phyloP scores from a whole-genome alignment of 2,329 filamentous ascomycete species.

The Pseudogymnoascus sp. region DNA sequence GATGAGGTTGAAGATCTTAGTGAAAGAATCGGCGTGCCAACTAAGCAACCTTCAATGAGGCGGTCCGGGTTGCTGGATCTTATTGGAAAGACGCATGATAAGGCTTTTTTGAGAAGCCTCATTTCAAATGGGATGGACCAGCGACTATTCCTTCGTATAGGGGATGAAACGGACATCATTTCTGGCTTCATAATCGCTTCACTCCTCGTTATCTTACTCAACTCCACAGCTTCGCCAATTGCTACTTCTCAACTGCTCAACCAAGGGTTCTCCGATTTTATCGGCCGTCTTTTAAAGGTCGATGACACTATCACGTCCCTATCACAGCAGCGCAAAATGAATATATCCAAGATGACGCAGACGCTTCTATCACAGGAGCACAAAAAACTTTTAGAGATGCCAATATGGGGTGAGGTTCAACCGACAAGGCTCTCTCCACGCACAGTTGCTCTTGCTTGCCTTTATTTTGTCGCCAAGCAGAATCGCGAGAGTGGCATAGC shows the following conservation, averaged over 20 bases:
- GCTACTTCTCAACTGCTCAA: constrained; percentile 49
- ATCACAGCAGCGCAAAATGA: constrained; percentile 57
- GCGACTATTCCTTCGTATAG: constrained; percentile 56
- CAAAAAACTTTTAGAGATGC: constrained; percentile 41
- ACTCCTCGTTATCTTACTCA: constrained; percentile 55
- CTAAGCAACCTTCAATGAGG: constrained; percentile 42
- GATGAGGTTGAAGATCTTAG: constrained; percentile 59
- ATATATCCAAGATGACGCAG: constrained; percentile 60
- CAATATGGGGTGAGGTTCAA: constrained; percentile 51
- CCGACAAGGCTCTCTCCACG: constrained; percentile 52
- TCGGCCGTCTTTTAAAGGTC: constrained; percentile 47
- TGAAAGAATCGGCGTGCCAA: constrained; percentile 50
- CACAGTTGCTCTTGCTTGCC: constrained; percentile 53
- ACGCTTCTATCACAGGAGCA: constrained; percentile 49
- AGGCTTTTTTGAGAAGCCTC: constrained; percentile 61
- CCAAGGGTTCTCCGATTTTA: constrained; percentile 46
- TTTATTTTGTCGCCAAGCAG: constrained; percentile 51
- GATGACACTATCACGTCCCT: constrained; percentile 51
- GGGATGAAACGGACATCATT: constrained; percentile 51
- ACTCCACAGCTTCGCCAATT: constrained; percentile 52
- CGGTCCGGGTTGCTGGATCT: constrained; percentile 54
- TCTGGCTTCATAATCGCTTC: constrained; percentile 57
- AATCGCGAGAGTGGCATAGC: constrained; percentile 41
- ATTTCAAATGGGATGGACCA: constrained; percentile 66
- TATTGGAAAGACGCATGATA: constrained; percentile 51